These are phyloP conservation scores for Arabidopsis lyrata DNA, from an alignment of 441 rosid species.

Conservation along the genomic window DNA sequence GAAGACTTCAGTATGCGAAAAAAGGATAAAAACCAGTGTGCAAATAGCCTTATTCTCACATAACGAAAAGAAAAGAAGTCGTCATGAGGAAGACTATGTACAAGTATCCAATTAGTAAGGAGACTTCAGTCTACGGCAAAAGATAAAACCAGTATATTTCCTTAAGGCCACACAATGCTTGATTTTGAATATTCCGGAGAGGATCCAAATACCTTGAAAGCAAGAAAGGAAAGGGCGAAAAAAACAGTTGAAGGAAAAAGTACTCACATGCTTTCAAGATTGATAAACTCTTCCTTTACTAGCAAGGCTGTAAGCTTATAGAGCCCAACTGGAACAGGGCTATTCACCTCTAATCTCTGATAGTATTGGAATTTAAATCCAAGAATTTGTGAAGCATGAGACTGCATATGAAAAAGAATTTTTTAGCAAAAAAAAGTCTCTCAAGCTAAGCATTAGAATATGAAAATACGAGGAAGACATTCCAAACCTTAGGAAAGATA, in stretches of 20 bases:
- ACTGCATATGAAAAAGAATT: constrained; percentile 63
- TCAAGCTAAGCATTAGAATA: constrained; percentile 21
- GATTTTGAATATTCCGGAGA: constrained; percentile 9
- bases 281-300: constrained; percentile 94
- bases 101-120: constrained; percentile 18
- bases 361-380: constrained; percentile 99
- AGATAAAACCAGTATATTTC: constrained; percentile 21
- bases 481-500: constrained; percentile 91
- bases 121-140: constrained; percentile 11
- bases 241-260: constrained; percentile 17
- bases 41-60: constrained; percentile 19
- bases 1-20: constrained; percentile 1
- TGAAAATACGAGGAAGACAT: constrained; percentile 32
- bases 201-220: constrained; percentile 15
- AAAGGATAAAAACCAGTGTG: constrained; percentile 13
- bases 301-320: constrained; percentile 94
- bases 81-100: constrained; percentile 21
- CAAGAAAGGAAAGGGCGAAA: not conserved
- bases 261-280: constrained; percentile 96
- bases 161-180: constrained; percentile 22
- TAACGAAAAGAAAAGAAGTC: constrained; percentile 16
- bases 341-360: constrained; percentile 89
- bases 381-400: constrained; percentile 99
- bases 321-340: constrained; percentile 90
- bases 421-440: constrained; percentile 30